Evolutionary conservation across 1,284 basidiomycete genomes (phyloP).

Genomic region (Phlebopus sp.): DNA sequence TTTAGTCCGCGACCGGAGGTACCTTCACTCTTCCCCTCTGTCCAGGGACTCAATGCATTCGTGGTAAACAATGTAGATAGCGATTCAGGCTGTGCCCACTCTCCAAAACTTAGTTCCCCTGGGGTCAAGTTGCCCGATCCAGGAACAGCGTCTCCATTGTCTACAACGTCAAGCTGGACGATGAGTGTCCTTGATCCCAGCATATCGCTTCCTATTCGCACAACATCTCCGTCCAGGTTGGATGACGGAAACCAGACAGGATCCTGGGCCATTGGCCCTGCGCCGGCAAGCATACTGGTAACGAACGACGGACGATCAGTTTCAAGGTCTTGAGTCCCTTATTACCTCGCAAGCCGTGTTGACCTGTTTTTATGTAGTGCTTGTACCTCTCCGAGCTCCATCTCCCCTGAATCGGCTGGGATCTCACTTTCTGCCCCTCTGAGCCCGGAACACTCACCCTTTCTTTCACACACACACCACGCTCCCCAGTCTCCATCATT

Average conservation of each 20-base stretch:
- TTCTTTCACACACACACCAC: slow-evolving; percentile 29
- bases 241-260: slow-evolving; percentile 8
- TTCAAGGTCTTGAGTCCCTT: slow-evolving; percentile 14
- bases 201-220: slow-evolving; percentile 10
- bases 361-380: slow-evolving; percentile 20
- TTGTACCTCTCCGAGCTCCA: slow-evolving; percentile 29
- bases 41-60: slow-evolving; percentile 15
- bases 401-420: slow-evolving; percentile 34
- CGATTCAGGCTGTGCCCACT: slow-evolving; percentile 23
- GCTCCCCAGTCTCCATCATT: slow-evolving; percentile 12
- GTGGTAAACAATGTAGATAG: slow-evolving; percentile 18
- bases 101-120: slow-evolving; percentile 30
- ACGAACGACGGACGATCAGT: slow-evolving; percentile 16
- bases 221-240: slow-evolving; percentile 9
- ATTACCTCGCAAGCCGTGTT: neutral
- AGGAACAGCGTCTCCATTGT: slow-evolving; percentile 19
- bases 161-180: slow-evolving; percentile 30
- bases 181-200: slow-evolving; percentile 26
- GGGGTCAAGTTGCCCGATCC: slow-evolving; percentile 31
- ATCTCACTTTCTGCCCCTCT: slow-evolving; percentile 31
- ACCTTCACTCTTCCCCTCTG: slow-evolving; percentile 17
- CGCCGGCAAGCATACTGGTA: slow-evolving; percentile 31
- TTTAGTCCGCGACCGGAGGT: slow-evolving; percentile 33
- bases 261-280: slow-evolving; percentile 15
- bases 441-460: slow-evolving; percentile 34